Conservation (phyloP, 2,329 filamentous ascomycete genomes). For the Ambrosiella beaveri region DNA sequence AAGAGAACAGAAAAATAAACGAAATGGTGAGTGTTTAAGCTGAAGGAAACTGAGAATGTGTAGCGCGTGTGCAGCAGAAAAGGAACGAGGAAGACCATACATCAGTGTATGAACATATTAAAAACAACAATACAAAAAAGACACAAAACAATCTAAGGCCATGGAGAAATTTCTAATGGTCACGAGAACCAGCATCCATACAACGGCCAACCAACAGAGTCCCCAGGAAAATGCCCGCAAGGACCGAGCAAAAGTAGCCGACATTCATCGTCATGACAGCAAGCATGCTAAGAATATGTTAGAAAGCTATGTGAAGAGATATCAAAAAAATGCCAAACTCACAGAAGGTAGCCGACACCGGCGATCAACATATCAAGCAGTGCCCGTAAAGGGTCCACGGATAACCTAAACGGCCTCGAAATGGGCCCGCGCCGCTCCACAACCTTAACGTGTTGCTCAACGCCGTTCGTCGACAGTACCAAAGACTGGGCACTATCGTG, state of each 20-base stretch:
- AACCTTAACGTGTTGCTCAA: slow-evolving; percentile 65
- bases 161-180: neutral
- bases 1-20: neutral
- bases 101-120: neutral
- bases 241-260: slow-evolving; percentile 67
- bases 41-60: neutral
- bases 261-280: slow-evolving; percentile 82
- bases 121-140: neutral
- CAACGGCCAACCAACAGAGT: slow-evolving; percentile 67
- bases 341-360: slow-evolving; percentile 77
- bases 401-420: slow-evolving; percentile 60
- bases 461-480: slow-evolving; percentile 54
- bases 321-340: slow-evolving; percentile 24
- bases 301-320: slow-evolving; percentile 2
- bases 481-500: slow-evolving; percentile 47
- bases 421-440: slow-evolving; percentile 39
- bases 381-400: slow-evolving; percentile 60
- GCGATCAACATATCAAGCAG: slow-evolving; percentile 51
- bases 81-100: neutral
- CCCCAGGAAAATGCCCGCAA: slow-evolving; percentile 68
- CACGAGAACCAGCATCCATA: slow-evolving; percentile 14
- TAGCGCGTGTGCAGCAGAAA: too few species aligned
- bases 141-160: neutral
- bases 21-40: neutral
- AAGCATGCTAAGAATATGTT: slow-evolving; percentile 51